phyloP scores from a whole-genome alignment of 2,329 filamentous ascomycete species.

The Aureobasidium zeae region DNA sequence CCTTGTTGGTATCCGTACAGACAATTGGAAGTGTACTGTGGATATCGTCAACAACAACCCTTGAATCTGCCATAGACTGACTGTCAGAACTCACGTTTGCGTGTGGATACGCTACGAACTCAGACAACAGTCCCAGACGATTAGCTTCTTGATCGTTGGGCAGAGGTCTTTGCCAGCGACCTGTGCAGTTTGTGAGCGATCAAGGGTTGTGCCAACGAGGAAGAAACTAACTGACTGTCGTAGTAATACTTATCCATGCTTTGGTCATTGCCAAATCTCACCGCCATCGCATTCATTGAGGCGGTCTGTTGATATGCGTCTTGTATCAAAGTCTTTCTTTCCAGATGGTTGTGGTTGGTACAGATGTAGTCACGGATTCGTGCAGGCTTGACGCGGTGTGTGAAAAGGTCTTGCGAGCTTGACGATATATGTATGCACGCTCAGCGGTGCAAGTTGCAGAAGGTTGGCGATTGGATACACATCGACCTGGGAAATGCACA shows the following conservation, averaged over 20 bases:
- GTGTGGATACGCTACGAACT: not conserved
- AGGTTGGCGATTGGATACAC: not conserved
- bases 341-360: slow-evolving; percentile 3
- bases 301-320: slow-evolving; percentile 12
- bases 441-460: slow-evolving; percentile 1
- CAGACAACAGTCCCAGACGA: not conserved
- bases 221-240: slow-evolving; percentile 4
- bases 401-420: no score
- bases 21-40: not conserved
- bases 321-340: slow-evolving; percentile 16
- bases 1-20: slow-evolving; percentile 5
- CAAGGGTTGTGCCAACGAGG: not conserved
- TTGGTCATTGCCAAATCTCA: slow-evolving; percentile 9
- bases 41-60: not conserved
- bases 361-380: slow-evolving; percentile 11
- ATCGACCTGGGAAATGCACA: not conserved
- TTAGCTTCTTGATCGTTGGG: not conserved
- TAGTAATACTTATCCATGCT: slow-evolving; percentile 8
- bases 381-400: no score
- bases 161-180: not conserved
- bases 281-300: slow-evolving; percentile 12
- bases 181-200: slow-evolving; percentile 11
- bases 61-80: not conserved
- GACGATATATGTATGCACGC: no score
- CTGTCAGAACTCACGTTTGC: slow-evolving; percentile 8